Evolutionary conservation across 805 yeast genomes (phyloP).

Genomic region (Kockiozyma suomiensis): DNA sequence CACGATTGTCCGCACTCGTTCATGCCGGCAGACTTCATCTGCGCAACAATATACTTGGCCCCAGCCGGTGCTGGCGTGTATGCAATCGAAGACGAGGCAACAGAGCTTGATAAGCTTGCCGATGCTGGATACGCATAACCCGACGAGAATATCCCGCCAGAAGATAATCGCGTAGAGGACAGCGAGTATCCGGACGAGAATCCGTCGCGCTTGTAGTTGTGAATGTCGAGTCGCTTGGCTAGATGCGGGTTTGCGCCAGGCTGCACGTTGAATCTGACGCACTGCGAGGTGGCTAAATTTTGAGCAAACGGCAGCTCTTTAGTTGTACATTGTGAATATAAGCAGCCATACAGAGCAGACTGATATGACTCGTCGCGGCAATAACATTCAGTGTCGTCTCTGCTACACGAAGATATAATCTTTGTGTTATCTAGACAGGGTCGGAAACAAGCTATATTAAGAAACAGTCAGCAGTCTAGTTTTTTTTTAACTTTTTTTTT

Average conservation of each 20-base stretch:
- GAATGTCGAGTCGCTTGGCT: slow-evolving; percentile 22
- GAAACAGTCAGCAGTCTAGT: neutral
- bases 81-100: neutral
- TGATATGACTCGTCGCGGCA: slow-evolving; percentile 32
- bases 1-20: slow-evolving; percentile 33
- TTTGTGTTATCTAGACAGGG: slow-evolving; percentile 33
- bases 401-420: slow-evolving; percentile 27
- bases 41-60: slow-evolving; percentile 28
- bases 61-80: slow-evolving; percentile 9
- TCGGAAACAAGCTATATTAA: slow-evolving; percentile 23
- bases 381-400: slow-evolving; percentile 20
- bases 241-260: slow-evolving; percentile 33
- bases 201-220: neutral
- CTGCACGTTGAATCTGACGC: slow-evolving; percentile 30
- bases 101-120: slow-evolving; percentile 3
- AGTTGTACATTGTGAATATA: slow-evolving; percentile 29
- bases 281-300: slow-evolving; percentile 29
- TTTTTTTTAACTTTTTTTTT: too few relatives aligned
- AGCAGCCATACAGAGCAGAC: slow-evolving; percentile 24
- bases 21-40: slow-evolving; percentile 26
- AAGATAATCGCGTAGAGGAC: slow-evolving; percentile 14
- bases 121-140: neutral
- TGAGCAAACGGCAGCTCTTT: slow-evolving; percentile 32
- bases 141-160: slow-evolving; percentile 7
- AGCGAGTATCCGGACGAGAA: slow-evolving; percentile 2